These are phyloP conservation scores for Juncus effusus DNA, from an alignment of 176 grass and related monocot species.

Conservation along the genomic window DNA sequence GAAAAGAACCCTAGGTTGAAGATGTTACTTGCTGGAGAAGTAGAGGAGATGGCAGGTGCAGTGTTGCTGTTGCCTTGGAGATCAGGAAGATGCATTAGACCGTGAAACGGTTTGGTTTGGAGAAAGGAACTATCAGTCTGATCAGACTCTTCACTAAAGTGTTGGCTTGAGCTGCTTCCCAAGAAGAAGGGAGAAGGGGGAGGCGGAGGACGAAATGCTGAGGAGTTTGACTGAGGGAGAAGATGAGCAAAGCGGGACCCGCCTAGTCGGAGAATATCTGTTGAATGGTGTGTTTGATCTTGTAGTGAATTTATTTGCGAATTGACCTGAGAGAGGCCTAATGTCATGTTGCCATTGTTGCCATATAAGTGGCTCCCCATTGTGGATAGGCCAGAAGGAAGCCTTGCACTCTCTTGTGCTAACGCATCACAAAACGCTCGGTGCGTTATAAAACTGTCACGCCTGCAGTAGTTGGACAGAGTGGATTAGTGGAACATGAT, in stretches of 20 bases:
- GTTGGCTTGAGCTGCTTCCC: conserved; percentile 33
- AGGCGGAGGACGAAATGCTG: conserved; percentile 59
- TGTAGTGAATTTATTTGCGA: conserved; percentile 57
- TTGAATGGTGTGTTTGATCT: conserved; percentile 45
- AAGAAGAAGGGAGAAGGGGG: conserved; percentile 34
- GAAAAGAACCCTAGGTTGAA: conserved; percentile 75
- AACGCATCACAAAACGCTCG: conserved; percentile 91
- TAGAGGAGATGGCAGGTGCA: conserved; percentile 14
- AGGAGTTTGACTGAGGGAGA: conserved; percentile 41
- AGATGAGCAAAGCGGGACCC: conserved; percentile 65
- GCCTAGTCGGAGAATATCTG: conserved; percentile 50
- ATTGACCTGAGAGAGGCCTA: conserved; percentile 68
- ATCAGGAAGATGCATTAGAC: conserved; percentile 86
- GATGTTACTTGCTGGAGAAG: conserved; percentile 16
- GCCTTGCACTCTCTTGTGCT: conserved; percentile 72
- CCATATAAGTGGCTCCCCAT: conserved; percentile 68
- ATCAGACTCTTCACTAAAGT: conserved; percentile 46
- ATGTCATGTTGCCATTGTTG: conserved; percentile 58
- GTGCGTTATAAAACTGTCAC: conserved; percentile 99
- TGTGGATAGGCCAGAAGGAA: conserved; percentile 59
- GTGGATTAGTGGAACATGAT: not conserved
- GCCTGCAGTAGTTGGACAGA: conserved; percentile 37
- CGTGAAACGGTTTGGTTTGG: conserved; percentile 76
- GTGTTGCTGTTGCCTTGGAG: conserved; percentile 56
- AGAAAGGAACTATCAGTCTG: conserved; percentile 47